A percentile compares a stretch with the other conserved stretches of the same genome.
These are phyloP conservation scores for Fusarium continuum DNA, from an alignment of 2,329 filamentous ascomycete genomes.

Conservation along the genomic window DNA sequence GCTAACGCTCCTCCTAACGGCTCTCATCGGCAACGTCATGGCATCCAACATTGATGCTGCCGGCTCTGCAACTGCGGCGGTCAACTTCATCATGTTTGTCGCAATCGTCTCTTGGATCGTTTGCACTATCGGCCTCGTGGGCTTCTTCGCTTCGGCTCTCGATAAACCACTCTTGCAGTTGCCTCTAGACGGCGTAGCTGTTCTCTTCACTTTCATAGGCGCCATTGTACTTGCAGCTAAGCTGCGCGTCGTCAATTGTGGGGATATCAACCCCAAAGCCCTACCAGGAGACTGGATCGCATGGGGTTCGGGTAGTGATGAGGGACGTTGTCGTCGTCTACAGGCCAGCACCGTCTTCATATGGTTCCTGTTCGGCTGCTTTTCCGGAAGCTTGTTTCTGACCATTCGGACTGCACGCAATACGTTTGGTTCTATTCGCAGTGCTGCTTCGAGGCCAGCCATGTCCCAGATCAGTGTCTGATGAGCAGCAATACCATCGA, in stretches of 20 bases:
- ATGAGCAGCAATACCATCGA: constrained; percentile 15
- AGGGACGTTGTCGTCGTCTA: constrained; percentile 76
- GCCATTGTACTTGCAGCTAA: constrained; percentile 76
- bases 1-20: constrained; percentile 62
- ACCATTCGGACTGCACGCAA: constrained; percentile 62
- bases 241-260: constrained; percentile 74
- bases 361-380: constrained; percentile 78
- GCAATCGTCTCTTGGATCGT: constrained; percentile 72
- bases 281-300: constrained; percentile 64
- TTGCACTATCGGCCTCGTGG: constrained; percentile 68
- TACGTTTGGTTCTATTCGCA: constrained; percentile 53
- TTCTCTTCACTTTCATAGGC: constrained; percentile 75
- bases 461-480: constrained; percentile 67
- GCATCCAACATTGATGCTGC: constrained; percentile 58
- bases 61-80: constrained; percentile 54
- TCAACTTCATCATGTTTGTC: constrained; percentile 77
- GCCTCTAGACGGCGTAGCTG: constrained; percentile 65
- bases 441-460: constrained; percentile 53
- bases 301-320: constrained; percentile 66
- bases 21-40: constrained; percentile 67
- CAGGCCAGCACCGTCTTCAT: constrained; percentile 80
- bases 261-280: constrained; percentile 53
- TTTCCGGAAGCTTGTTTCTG: constrained; percentile 66
- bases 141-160: constrained; percentile 62
- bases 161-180: constrained; percentile 63